phyloP scores from a whole-genome alignment of 306 rosid species.

The Cucurbita moschata region DNA sequence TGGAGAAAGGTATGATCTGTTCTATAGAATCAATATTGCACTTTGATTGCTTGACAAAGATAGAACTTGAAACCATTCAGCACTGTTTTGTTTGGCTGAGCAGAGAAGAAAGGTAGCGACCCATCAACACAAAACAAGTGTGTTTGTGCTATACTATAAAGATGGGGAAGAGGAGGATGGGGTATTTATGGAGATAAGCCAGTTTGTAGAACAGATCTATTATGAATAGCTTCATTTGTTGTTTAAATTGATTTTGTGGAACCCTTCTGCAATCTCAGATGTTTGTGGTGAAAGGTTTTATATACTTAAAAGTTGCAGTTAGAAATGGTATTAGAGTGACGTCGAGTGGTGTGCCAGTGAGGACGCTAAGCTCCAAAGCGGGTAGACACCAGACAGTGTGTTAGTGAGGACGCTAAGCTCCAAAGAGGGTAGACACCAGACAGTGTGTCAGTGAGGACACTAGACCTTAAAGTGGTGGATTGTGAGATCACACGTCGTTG shows the following conservation, averaged over 20 bases:
- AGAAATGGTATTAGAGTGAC: no score
- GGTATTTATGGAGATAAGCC: neutral
- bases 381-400: no score
- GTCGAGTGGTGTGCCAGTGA: no score
- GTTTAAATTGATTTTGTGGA: neutral
- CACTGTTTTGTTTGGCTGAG: constrained; percentile 1
- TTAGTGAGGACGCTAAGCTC: no score
- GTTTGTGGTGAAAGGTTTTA: constrained; percentile 4
- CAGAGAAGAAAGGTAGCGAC: constrained; percentile 63
- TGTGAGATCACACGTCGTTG: no score
- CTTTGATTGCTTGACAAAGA: neutral
- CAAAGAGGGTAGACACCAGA: no score
- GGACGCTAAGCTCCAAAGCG: no score
- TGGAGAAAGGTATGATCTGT: constrained; percentile 49
- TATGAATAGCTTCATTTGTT: constrained; percentile 8
- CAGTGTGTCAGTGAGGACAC: no score
- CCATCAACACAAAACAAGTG: constrained; percentile 45
- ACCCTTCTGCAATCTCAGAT: constrained; percentile 1
- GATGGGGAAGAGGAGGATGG: constrained; percentile 4
- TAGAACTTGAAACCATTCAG: neutral
- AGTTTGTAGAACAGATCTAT: constrained; percentile 1
- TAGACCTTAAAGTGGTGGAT: no score
- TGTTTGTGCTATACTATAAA: constrained; percentile 60
- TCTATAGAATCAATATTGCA: neutral
- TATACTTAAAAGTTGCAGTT: constrained; percentile 2